These are phyloP conservation scores for Sedum album DNA, from an alignment of 164 flowering plant genomes.

Conservation along the genomic window DNA sequence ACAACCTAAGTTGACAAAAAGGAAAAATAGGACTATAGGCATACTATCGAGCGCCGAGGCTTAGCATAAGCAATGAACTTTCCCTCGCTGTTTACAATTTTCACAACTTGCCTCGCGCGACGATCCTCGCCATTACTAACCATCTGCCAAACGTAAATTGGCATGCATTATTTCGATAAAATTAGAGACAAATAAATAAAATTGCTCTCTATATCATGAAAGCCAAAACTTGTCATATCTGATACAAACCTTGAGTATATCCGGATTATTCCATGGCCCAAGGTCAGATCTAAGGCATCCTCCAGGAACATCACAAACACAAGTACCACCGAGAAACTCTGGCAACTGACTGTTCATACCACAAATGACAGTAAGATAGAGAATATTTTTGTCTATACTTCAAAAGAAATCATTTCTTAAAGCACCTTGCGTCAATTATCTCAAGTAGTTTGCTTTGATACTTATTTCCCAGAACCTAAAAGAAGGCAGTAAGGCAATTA, in stretches of 20 bases:
- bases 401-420: too few species aligned
- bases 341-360: slow-evolving; percentile 50
- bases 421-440: too few species aligned
- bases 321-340: slow-evolving; percentile 57
- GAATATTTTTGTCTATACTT: too few species aligned
- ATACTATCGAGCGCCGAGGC: slow-evolving; percentile 57
- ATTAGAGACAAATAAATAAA: neutral
- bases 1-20: neutral
- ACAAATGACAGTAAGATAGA: too few species aligned
- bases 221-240: neutral
- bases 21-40: slow-evolving; percentile 6
- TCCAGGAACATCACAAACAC: slow-evolving; percentile 54
- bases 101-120: slow-evolving; percentile 66
- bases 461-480: too few species aligned
- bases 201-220: neutral
- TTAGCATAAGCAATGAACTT: slow-evolving; percentile 70
- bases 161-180: too few species aligned
- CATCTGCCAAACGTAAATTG: slow-evolving; percentile 20
- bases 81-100: slow-evolving; percentile 68
- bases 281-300: slow-evolving; percentile 62
- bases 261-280: slow-evolving; percentile 79
- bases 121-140: slow-evolving; percentile 55
- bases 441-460: too few species aligned
- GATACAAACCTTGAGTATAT: slow-evolving; percentile 22
- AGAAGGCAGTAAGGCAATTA: too few species aligned